Evolutionary conservation across 306 rosid species (phyloP).

Genomic region (Cicer yamashitae): DNA sequence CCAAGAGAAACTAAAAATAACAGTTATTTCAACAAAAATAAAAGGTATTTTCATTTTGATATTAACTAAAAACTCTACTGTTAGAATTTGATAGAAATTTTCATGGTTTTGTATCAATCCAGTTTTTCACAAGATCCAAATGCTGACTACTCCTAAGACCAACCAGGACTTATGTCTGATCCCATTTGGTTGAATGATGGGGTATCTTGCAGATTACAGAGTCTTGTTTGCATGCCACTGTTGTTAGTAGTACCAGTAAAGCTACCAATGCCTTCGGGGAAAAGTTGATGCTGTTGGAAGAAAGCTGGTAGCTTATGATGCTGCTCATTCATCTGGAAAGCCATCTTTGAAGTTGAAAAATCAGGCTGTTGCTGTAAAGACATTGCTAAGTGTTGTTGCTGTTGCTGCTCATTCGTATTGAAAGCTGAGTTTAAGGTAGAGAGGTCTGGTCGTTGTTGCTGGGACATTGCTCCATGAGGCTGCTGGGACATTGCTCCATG

Average conservation of each 20-base stretch:
- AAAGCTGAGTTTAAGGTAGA: constrained; percentile 28
- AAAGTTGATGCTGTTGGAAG: constrained; percentile 52
- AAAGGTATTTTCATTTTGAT: background rate
- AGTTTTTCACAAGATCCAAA: constrained; percentile 32
- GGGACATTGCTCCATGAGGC: constrained; percentile 37
- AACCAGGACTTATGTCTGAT: constrained; percentile 46
- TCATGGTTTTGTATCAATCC: constrained; percentile 27
- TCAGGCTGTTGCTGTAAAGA: constrained; percentile 45
- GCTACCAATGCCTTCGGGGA: constrained; percentile 44
- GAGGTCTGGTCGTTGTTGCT: constrained; percentile 42
- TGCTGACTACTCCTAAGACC: constrained; percentile 43
- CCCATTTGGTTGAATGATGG: constrained; percentile 54
- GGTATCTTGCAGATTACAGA: constrained; percentile 39
- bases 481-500: constrained; percentile 40
- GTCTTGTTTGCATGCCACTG: constrained; percentile 44
- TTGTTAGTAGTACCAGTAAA: constrained; percentile 38
- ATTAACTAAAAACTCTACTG: background rate
- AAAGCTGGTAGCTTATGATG: constrained; percentile 41
- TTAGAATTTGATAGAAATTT: background rate
- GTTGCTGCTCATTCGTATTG: constrained; percentile 43
- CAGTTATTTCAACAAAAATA: background rate
- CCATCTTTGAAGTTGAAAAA: constrained; percentile 40
- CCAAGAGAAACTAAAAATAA: background rate
- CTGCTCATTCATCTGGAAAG: constrained; percentile 56
- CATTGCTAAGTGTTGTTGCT: constrained; percentile 39